Base-by-base conservation (phyloP, 1,284 basidiomycete species). In the Sporisorium scitamineum region DNA sequence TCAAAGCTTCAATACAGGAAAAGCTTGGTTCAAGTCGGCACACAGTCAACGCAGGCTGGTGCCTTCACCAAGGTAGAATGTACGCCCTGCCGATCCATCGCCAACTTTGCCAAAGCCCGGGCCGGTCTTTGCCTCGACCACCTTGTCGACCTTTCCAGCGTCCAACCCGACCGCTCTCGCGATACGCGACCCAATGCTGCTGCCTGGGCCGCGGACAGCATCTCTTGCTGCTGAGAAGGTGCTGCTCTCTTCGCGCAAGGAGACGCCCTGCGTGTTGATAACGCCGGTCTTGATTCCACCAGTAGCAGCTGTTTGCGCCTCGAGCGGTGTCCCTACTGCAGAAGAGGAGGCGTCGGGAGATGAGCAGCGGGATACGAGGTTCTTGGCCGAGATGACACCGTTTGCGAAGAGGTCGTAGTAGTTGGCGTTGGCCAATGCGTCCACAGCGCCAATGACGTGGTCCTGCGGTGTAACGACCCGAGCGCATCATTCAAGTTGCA, bases 331-430 rank as follows among this genome's bases (percentile, higher is more conserved):
- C 2, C 60, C 67, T 3, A 57, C 44, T 6, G 67, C 44, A 2
- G 63, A 58, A 14, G 44, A 47, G 20, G 34, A 24, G 0, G 45
- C 27, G 14, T 58, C 57, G 5, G 56, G 24, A n/a, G 61, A 61
- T 14, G 56, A 54, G 16, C 67, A 14, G 26, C 54, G 62, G 1
- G 59, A 50, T 3, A 72, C 44, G 22, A 76, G 29, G 31, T 61
- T 60, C 57, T 65, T 72, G 44, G 66, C 74, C 9, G 61, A 62
- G 24, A 62, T 48, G 32, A 76, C 18, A 22, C 74, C 74, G 50
- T 76, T 70, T 4, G 74, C 62, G 32, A 76, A 66, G 11, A 76
- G 53, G 24, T 76, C 74, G 54, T 76, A 76, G 60, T 70, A 76
- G 67, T 76, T 60, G 62, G 74, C 74, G 22, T 65, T 73, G 1